Conservation (phyloP, 306 rosid species). For the Luffa acutangula region DNA sequence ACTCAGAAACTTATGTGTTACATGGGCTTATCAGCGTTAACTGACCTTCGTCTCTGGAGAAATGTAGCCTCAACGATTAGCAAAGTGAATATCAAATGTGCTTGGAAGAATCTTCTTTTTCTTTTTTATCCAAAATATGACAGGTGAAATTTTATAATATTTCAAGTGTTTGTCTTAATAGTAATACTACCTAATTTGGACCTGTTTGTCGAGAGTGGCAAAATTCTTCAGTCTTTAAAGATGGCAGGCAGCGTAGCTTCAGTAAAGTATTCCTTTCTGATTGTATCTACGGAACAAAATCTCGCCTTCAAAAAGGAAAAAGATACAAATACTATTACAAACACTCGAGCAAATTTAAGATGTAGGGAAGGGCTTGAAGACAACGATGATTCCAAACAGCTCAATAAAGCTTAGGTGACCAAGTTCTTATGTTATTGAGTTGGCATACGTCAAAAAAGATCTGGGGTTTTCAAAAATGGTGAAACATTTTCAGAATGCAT, state of each 20-base stretch:
- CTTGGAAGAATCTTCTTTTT: neutral
- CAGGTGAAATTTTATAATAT: neutral
- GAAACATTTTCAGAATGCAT: neutral
- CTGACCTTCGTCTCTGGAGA: neutral
- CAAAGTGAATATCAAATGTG: neutral
- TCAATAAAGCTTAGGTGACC: neutral
- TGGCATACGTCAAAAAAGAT: neutral
- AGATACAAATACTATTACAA: neutral
- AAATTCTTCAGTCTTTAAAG: constrained; percentile 40
- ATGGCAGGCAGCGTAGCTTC: constrained; percentile 48
- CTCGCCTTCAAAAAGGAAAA: constrained; percentile 43
- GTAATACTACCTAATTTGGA: neutral
- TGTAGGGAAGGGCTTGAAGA: neutral
- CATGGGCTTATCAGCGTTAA: neutral
- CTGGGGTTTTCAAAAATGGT: neutral
- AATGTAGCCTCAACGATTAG: neutral
- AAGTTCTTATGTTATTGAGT: neutral
- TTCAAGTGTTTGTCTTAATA: neutral
- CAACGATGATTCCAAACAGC: neutral
- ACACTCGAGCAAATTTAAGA: neutral
- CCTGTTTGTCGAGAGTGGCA: neutral
- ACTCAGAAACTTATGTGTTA: neutral
- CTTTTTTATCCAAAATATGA: neutral
- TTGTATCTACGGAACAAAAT: constrained; percentile 69
- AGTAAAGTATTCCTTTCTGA: constrained; percentile 68